These are phyloP conservation scores for Boletus eberwhitei DNA, from an alignment of 768 basidiomycete species.

Conservation along the genomic window DNA sequence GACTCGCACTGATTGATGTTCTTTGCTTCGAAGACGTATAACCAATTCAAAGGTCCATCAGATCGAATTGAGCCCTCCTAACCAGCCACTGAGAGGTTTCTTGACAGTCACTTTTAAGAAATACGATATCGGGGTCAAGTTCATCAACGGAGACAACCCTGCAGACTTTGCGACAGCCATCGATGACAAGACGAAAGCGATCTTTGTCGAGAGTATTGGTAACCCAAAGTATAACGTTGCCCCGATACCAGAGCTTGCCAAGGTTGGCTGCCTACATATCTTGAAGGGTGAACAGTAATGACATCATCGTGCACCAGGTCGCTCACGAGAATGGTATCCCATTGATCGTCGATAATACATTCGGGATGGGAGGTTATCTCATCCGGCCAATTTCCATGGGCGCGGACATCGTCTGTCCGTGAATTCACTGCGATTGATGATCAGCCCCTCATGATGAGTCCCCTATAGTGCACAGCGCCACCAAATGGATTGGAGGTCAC, in stretches of 20 bases:
- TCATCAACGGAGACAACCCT: conserved; percentile 54
- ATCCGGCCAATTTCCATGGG: conserved; percentile 68
- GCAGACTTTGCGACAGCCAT: conserved; percentile 63
- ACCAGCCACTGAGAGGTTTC: neutral
- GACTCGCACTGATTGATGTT: neutral
- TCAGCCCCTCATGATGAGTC: neutral
- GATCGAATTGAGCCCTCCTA: neutral
- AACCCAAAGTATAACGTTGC: conserved; percentile 71
- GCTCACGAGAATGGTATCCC: conserved; percentile 74
- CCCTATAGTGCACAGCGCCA: conserved; percentile 60
- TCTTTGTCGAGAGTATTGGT: conserved; percentile 75
- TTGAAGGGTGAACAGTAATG: neutral
- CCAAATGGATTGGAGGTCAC: conserved; percentile 84
- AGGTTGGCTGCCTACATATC: conserved; percentile 35
- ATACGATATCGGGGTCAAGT: conserved; percentile 29
- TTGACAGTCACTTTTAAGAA: conserved; percentile 18
- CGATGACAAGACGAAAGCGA: conserved; percentile 73
- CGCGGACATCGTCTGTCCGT: conserved; percentile 70
- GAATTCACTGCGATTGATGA: neutral
- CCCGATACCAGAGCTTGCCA: conserved; percentile 66
- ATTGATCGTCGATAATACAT: conserved; percentile 78
- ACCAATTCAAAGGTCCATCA: conserved; percentile 18
- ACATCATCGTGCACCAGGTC: conserved; percentile 36
- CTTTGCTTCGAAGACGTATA: conserved; percentile 10
- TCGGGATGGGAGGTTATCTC: conserved; percentile 70